These are phyloP conservation scores for Cladosporium sp. DNA, from an alignment of 2,329 filamentous ascomycete genomes.

Conservation along the genomic window DNA sequence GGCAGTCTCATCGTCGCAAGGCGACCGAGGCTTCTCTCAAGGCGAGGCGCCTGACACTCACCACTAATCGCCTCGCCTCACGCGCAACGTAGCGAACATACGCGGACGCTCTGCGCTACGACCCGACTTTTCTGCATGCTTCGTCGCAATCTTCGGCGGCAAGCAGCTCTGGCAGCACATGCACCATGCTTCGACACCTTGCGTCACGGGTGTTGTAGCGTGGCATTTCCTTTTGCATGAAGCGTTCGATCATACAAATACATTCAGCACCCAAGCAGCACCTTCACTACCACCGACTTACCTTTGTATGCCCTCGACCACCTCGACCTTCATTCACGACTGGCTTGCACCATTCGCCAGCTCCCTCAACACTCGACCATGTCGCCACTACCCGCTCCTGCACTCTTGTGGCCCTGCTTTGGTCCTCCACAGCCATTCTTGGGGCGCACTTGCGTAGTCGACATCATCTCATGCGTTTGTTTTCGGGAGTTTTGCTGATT, in stretches of 20 bases:
- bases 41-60: constrained; percentile 6
- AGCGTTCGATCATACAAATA: constrained; percentile 10
- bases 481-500: no score
- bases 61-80: constrained; percentile 1
- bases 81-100: constrained; percentile 13
- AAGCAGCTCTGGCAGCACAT: not conserved
- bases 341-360: no score
- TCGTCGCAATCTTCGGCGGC: not conserved
- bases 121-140: constrained; percentile 1
- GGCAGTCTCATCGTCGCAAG: constrained; percentile 12
- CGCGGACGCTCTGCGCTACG: constrained; percentile 12
- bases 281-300: not conserved
- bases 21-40: constrained; percentile 10
- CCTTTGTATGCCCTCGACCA: not conserved
- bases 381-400: not conserved
- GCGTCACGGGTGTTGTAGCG: not conserved
- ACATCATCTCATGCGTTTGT: no score
- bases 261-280: constrained; percentile 7
- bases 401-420: no score
- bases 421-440: no score
- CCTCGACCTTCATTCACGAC: not conserved
- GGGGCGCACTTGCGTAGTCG: no score
- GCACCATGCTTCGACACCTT: not conserved
- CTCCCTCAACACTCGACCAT: no score
- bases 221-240: constrained; percentile 2